Percentiles rank a stretch among this genome's conserved stretches.
These are phyloP conservation scores for Cladochytrium replicatum DNA, from an alignment of 192 early-diverging fungal species.

Conservation along the genomic window DNA sequence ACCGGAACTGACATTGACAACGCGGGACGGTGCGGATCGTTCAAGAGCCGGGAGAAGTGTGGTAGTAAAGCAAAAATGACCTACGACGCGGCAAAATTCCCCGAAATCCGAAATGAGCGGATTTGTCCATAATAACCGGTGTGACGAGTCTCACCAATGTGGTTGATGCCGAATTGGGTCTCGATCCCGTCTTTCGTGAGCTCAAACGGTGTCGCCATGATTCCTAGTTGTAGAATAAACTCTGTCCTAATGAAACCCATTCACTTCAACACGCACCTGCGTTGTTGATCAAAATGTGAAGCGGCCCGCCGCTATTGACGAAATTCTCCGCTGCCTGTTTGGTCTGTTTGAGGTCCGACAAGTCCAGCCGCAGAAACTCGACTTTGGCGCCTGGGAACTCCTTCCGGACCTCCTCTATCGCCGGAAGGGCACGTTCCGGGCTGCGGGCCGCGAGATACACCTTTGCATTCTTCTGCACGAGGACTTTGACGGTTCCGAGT, in stretches of 20 bases:
- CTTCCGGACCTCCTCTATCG: constrained; percentile 20
- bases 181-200: constrained; percentile 52
- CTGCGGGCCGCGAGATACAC: constrained; percentile 17
- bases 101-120: too few relatives aligned
- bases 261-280: too few relatives aligned
- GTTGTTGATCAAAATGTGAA: constrained; percentile 53
- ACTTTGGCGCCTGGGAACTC: constrained; percentile 9
- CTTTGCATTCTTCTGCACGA: constrained; percentile 15
- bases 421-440: constrained; percentile 12
- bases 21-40: constrained; percentile 8
- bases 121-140: too few relatives aligned
- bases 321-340: constrained; percentile 24
- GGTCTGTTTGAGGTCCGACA: constrained; percentile 24
- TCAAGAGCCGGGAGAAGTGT: constrained; percentile 20
- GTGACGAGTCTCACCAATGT: too few relatives aligned
- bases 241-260: too few relatives aligned
- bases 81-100: too few relatives aligned
- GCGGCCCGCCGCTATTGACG: constrained; percentile 12
- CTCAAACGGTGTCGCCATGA: constrained; percentile 49
- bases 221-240: constrained; percentile 25
- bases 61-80: constrained; percentile 31
- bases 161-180: constrained; percentile 56
- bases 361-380: constrained; percentile 16
- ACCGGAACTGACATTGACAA: constrained; percentile 24
- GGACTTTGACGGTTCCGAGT: constrained; percentile 6